Evolutionary conservation across 768 basidiomycete genomes (phyloP).

Genomic region (Tricholoma furcatifolium): DNA sequence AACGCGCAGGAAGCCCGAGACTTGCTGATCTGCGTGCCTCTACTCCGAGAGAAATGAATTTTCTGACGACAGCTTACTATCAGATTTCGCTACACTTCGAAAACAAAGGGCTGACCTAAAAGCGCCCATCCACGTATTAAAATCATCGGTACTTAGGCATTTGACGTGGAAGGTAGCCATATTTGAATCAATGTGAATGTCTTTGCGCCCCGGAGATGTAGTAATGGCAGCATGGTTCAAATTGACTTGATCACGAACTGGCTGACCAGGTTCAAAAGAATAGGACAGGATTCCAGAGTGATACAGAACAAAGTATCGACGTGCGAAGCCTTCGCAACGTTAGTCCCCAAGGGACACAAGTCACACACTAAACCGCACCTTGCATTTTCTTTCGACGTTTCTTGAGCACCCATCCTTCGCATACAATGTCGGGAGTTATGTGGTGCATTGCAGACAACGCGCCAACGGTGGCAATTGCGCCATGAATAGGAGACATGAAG

Average conservation of each 20-base stretch:
- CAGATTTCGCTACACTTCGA: not conserved
- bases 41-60: constrained; percentile 54
- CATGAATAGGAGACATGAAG: constrained; percentile 5
- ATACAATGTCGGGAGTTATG: constrained; percentile 32
- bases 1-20: constrained; percentile 39
- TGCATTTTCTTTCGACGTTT: constrained; percentile 89
- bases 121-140: constrained; percentile 70
- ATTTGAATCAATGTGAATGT: constrained; percentile 78
- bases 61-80: constrained; percentile 35
- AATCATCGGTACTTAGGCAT: constrained; percentile 70
- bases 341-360: not conserved
- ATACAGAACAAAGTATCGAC: constrained; percentile 74
- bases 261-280: constrained; percentile 69
- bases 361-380: constrained; percentile 39
- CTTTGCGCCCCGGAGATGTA: constrained; percentile 67
- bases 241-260: constrained; percentile 67
- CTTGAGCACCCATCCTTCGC: constrained; percentile 82
- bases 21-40: constrained; percentile 44
- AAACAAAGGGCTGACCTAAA: constrained; percentile 51
- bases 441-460: not conserved
- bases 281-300: constrained; percentile 73
- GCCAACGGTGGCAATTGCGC: not conserved
- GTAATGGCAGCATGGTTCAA: constrained; percentile 76
- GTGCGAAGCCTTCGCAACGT: constrained; percentile 66
- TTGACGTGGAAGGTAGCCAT: constrained; percentile 82